A percentile compares a stretch with the other conserved stretches of the same genome.
phyloP scores from a whole-genome alignment of 2,329 filamentous ascomycete genomes.

The Amesomyces nigricolor region DNA sequence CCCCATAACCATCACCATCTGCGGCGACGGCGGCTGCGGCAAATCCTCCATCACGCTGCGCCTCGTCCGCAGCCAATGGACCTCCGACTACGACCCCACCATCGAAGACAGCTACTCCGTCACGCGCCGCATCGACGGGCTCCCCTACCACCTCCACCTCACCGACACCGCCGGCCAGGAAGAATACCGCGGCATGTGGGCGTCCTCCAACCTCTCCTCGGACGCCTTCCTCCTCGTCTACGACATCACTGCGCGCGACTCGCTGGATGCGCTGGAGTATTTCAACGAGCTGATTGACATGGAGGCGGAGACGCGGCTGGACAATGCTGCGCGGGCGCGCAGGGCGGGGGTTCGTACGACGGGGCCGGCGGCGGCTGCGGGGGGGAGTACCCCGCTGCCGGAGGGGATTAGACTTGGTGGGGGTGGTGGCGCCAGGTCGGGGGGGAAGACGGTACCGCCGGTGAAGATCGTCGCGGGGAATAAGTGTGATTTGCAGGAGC shows the following conservation, averaged over 20 bases:
- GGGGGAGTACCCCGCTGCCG: constrained; percentile 10
- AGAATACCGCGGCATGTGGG: constrained; percentile 85
- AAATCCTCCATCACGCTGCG: constrained; percentile 82
- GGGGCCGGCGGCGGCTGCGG: too few relatives aligned
- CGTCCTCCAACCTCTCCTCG: constrained; percentile 67
- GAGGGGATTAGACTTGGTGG: constrained; percentile 9
- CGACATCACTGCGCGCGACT: constrained; percentile 69
- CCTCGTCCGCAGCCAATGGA: constrained; percentile 78
- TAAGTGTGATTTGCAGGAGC: constrained; percentile 74
- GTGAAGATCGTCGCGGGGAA: constrained; percentile 82
- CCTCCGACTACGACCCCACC: constrained; percentile 73
- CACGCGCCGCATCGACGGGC: constrained; percentile 72
- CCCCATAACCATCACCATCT: constrained; percentile 72
- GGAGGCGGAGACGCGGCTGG: constrained; percentile 64
- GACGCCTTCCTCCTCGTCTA: constrained; percentile 84
- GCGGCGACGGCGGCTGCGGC: constrained; percentile 77
- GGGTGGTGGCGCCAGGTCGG: constrained; percentile 30
- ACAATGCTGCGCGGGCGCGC: constrained; percentile 52
- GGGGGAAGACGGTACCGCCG: constrained; percentile 55
- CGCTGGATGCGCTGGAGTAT: constrained; percentile 66
- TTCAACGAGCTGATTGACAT: constrained; percentile 82
- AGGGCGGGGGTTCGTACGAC: constrained; percentile 40
- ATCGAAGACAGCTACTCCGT: constrained; percentile 83
- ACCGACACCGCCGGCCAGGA: constrained; percentile 87
- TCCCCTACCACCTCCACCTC: constrained; percentile 71